Evolutionary conservation across 2,329 filamentous ascomycete species (phyloP).

Genomic region (Cladosporium sp.): DNA sequence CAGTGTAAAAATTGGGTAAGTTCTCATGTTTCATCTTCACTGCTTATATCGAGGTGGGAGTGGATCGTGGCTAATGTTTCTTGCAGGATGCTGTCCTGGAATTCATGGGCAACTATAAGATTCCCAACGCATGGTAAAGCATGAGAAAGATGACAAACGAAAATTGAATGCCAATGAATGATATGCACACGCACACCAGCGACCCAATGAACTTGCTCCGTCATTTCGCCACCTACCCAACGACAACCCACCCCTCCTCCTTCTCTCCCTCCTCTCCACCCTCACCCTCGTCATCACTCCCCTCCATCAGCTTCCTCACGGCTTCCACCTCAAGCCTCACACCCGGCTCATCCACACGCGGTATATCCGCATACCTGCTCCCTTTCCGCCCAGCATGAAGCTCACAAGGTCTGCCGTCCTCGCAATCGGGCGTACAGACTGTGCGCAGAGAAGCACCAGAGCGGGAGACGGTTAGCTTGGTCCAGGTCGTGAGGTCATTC

Average conservation of each 20-base stretch:
- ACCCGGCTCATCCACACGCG: background rate
- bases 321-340: background rate
- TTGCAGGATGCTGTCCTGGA: conserved; percentile 16
- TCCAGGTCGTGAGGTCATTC: background rate
- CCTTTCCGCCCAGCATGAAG: background rate
- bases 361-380: background rate
- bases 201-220: too few species aligned
- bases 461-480: background rate
- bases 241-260: background rate
- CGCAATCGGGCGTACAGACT: background rate
- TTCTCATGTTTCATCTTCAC: too few species aligned
- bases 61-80: background rate
- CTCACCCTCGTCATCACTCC: background rate
- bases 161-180: too few species aligned
- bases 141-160: background rate
- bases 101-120: conserved; percentile 16
- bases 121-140: conserved; percentile 8
- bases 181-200: too few species aligned
- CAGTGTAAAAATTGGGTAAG: conserved; percentile 29
- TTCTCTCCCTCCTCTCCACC: background rate
- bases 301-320: background rate
- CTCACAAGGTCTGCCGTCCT: background rate
- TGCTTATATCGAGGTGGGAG: too few species aligned
- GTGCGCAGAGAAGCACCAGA: background rate
- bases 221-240: background rate